Base-by-base conservation (phyloP, 1,139 yeast genomes). In the Barnettozyma hawaiiensis region DNA sequence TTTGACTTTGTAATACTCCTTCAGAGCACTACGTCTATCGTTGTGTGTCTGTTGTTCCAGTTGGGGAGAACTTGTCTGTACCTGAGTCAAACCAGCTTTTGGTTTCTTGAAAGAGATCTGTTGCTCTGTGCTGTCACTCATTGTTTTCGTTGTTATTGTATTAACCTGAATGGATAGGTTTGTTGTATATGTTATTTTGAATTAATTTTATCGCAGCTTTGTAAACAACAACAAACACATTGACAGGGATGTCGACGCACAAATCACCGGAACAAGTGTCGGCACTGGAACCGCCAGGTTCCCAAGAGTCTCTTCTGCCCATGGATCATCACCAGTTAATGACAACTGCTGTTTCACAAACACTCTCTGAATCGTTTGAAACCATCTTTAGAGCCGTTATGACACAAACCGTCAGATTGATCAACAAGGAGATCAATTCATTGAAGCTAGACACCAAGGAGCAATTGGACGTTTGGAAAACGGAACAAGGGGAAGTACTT, bases 1-100 rank as follows among this genome's bases (percentile, higher is more conserved):
- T 36, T 67, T 64, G 15, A 70, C 51, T 39, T 64, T 65, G 54
- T 71, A 70, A 52, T 67, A 71, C 43, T 70, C 73, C 49, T 67
- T 67, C 43, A 72, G 52, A 8, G 72, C 72, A 40, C 57, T 60
- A 38, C 76, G 64, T 37, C 64, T 63, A 36, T 54, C 62, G 38
- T 58, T 62, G 16, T 56, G 36, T 22, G 37, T 22, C 16, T 31
- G 35, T 34, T 22, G 37, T 5, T 23, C 20, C 14, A 15, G 36
- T 6, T 15, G 37, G 23, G 15, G 35, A 6, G 23, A 11, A 7
- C 12, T 16, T 3, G 21, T 14, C 12, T 16, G 21, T n/a, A n/a
- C n/a, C 16, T 21, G 35, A 3, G 35, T 5, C 4, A 7, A 7
- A 5, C 16, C 24, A 7, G 35, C 15, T 12, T 32, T 32, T 2